Evolutionary conservation across 2,329 filamentous ascomycete species (phyloP), one percentile per base, ranked within the genome.

Genomic region (Curvularia lunata): DNA sequence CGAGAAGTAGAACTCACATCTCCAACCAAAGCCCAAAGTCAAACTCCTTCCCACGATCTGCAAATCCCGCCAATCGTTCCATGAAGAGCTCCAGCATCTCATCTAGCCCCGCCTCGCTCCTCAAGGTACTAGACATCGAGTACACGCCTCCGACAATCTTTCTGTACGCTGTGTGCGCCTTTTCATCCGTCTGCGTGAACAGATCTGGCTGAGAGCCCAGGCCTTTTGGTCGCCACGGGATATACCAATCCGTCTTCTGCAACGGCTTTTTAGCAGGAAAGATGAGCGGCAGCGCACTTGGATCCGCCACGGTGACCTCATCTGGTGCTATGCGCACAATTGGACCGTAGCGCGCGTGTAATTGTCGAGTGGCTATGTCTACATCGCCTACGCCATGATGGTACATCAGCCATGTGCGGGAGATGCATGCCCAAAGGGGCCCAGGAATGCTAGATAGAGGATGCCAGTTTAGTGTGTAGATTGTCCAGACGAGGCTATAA

Each of bases 271-370:
- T 54, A 40, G 62, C 47, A 7, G 61, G 63, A 46, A 72, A 72
- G n/a, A 72, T 62, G 1, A 55, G 47, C 1, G 62, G 50, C 2
- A 69, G 61, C 4, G 63, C 63, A 12, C 52, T 56, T 8, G 63
- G 57, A 25, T 68, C 62, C 13, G 56, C 54, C 21, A 59, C 61
- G 0, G 59, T 56, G 3, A 70, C 54, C 43, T 84, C 80, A 51
- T 82, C 77, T 5, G 68, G 82, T 2, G 75, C 76, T 40, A 83
- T 70, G 5, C 82, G 79, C n/a, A 84, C 78, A 1, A 84, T 75
- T 0, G 75, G 72, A 5, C 82, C 82, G 43, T 69, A 64, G 40
- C 56, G 27, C 16, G 61, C 13, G 25, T 72, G 69, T 0, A 70
- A 57, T 6, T 42, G 25, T 5, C 59, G 43, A 28, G 64, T 56